Evolutionary conservation across 192 early-diverging fungal genomes (phyloP).

Genomic region (Coemansia sp.): DNA sequence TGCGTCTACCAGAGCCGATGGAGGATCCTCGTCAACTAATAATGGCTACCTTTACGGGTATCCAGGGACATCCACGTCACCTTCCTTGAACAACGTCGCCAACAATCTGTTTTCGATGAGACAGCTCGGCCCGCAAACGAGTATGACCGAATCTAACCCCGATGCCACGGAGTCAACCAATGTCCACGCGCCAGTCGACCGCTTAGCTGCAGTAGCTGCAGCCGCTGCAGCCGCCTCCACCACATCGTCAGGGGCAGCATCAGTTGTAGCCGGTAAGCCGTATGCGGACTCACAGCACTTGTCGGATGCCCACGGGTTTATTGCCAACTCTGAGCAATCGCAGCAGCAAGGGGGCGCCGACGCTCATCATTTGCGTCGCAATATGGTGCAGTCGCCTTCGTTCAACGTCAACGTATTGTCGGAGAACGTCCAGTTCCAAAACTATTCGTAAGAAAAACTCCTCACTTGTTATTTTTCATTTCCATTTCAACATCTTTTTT

Average conservation of each 20-base stretch:
- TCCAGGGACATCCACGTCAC: conserved; percentile 14
- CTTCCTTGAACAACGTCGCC: conserved; percentile 49
- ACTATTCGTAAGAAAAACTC: conserved; percentile 13
- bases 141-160: not conserved
- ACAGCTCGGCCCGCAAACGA: conserved; percentile 11
- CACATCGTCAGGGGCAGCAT: not conserved
- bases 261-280: not conserved
- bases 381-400: conserved; percentile 23
- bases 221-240: conserved; percentile 11
- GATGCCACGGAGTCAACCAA: not conserved
- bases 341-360: conserved; percentile 4
- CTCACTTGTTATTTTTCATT: conserved; percentile 11
- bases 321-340: conserved; percentile 1
- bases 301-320: not conserved
- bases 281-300: conserved; percentile 1
- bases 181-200: conserved; percentile 9
- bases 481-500: conserved; percentile 1
- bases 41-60: conserved; percentile 24
- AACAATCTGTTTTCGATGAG: conserved; percentile 45
- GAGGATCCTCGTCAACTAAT: not conserved
- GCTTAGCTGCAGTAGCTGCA: conserved; percentile 17
- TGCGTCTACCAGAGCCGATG: not conserved
- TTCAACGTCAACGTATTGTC: conserved; percentile 34
- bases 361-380: conserved; percentile 20
- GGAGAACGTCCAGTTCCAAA: conserved; percentile 40